These are phyloP conservation scores for Pichia manshurica DNA, from an alignment of 805 yeast genomes.

Conservation along the genomic window DNA sequence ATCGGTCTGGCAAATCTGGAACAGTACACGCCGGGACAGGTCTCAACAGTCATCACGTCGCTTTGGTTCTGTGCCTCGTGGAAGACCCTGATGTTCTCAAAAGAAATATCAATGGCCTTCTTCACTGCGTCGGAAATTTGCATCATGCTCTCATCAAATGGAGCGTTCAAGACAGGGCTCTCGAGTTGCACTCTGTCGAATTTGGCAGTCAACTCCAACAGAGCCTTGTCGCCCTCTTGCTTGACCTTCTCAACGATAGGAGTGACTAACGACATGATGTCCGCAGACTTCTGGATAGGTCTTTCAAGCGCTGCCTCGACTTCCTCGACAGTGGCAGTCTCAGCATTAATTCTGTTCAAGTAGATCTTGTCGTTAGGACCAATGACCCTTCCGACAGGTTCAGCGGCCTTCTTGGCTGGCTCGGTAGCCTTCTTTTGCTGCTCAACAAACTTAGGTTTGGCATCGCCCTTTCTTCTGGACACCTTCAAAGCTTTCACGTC, in stretches of 20 bases:
- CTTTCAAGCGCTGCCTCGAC: constrained; percentile 67
- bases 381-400: constrained; percentile 20
- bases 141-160: constrained; percentile 77
- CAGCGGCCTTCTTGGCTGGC: constrained; percentile 9
- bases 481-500: constrained; percentile 81
- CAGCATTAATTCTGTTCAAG: constrained; percentile 45
- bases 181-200: constrained; percentile 77
- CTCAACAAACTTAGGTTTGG: constrained; percentile 68
- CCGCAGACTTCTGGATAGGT: constrained; percentile 93
- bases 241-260: constrained; percentile 84
- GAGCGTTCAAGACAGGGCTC: constrained; percentile 77
- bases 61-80: constrained; percentile 86
- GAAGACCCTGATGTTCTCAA: constrained; percentile 82
- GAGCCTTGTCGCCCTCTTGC: constrained; percentile 75
- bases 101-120: constrained; percentile 82
- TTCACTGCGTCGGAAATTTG: constrained; percentile 66
- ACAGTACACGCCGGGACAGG: constrained; percentile 90
- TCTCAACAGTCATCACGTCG: constrained; percentile 75
- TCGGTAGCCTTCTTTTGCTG: not conserved
- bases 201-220: constrained; percentile 82
- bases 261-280: constrained; percentile 85
- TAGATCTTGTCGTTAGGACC: constrained; percentile 37
- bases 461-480: constrained; percentile 92
- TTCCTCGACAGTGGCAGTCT: constrained; percentile 35
- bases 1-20: constrained; percentile 94